Base-by-base conservation (phyloP, 768 basidiomycete species). In the Rhizopogon roseolus region DNA sequence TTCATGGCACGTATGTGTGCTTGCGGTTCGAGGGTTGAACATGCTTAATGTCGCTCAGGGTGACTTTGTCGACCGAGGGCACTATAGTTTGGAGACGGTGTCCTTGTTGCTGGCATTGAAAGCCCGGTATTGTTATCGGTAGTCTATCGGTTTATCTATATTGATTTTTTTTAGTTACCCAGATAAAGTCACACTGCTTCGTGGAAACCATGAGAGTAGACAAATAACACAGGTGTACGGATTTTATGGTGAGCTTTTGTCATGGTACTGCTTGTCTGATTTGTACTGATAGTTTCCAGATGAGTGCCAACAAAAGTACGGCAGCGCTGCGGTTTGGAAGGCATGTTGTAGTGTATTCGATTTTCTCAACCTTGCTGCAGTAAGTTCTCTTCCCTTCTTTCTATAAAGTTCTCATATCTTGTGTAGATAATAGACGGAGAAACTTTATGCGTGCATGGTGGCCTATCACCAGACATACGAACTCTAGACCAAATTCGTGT, bases 161-260 rank as follows among this genome's bases (percentile, higher is more conserved):
- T 42, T 38, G 49, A 41, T 42, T 53, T 22, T 42, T 38, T 42
- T 11, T 64, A 93, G 93, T 66, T 96, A 95, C 69, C 95, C 96
- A 14, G 92, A 97, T 70, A 84, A 84, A 62, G 90, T 98, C 53
- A 95, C 92, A 2, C 74, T 98, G 2, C 78, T 98, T 13, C 81
- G 96, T 32, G 95, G 96, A 38, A 98, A 98, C 70, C 96, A 98
- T 66, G 96, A 98, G 69, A 94, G 91, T 62, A 76, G 96, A 57
- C 96, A 98, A 69, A 98, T 98, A 61, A 98, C 96, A 4, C 96
- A 98, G 63, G 96, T 94, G 2, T 98, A 98, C 55, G 96, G 95
- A n/a, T 98, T 97, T 69, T 98, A 97, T 65, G 94, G 94, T 94
- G 54, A 57, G 84, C 67, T 14, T 27, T 39, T 11, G 49, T 3